Conservation (phyloP, 106 monocot genomes). For the Dendrobium huoshanense region DNA sequence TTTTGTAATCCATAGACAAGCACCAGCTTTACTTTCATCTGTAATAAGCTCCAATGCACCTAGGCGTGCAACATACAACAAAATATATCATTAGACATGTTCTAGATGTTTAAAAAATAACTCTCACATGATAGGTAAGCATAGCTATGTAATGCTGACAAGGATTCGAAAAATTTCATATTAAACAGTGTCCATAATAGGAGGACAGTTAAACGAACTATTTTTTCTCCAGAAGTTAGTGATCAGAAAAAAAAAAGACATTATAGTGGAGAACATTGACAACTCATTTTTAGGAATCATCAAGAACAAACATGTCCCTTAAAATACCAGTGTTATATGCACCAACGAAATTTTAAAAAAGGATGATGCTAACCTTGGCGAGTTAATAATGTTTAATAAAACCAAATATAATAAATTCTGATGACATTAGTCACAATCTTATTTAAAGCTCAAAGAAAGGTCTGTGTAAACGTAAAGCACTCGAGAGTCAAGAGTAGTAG, state of each 20-base stretch:
- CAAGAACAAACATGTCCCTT: background rate
- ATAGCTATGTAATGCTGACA: background rate
- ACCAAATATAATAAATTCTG: too few species aligned
- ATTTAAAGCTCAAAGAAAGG: too few species aligned
- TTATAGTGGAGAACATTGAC: background rate
- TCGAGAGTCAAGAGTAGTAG: too few species aligned
- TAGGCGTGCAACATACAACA: conserved; percentile 17
- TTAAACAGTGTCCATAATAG: background rate
- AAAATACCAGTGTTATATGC: background rate
- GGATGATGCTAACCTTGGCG: background rate
- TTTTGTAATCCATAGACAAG: conserved; percentile 86
- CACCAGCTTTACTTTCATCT: conserved; percentile 85
- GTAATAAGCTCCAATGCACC: conserved; percentile 83
- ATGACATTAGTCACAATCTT: too few species aligned
- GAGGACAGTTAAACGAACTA: background rate
- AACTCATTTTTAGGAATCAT: background rate
- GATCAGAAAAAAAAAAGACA: background rate
- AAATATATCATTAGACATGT: background rate
- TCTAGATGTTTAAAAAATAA: background rate
- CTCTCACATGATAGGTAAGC: background rate
- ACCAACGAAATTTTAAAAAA: background rate
- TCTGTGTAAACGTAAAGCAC: too few species aligned
- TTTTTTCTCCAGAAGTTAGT: background rate
- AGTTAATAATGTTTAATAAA: background rate
- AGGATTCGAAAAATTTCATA: background rate